These are phyloP conservation scores for Rhizopogon salebrosus DNA, from an alignment of 768 basidiomycete genomes.

Conservation along the genomic window DNA sequence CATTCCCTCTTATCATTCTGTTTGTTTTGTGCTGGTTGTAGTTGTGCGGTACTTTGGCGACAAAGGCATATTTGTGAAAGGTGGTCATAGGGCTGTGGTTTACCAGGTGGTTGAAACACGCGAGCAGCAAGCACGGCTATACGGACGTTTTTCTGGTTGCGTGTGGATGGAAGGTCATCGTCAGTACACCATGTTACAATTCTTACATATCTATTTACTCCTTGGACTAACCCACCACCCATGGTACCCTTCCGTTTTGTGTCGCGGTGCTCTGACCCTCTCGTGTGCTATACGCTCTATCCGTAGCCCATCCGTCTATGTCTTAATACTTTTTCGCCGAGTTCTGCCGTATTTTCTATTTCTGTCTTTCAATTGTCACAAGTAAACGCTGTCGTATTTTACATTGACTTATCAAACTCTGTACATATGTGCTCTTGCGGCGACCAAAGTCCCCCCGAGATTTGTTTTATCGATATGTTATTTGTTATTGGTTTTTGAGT, in stretches of 20 bases:
- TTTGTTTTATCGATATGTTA: too few relatives aligned
- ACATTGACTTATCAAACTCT: conserved; percentile 4
- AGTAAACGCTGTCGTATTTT: conserved; percentile 8
- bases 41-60: conserved; percentile 2
- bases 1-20: conserved; percentile 18
- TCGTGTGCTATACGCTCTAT: conserved; percentile 6
- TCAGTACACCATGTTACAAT: conserved; percentile 11
- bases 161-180: conserved; percentile 16
- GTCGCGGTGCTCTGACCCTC: not conserved
- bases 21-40: conserved; percentile 19
- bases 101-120: conserved; percentile 8
- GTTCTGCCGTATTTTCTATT: not conserved
- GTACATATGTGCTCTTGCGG: conserved; percentile 1
- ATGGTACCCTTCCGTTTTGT: conserved; percentile 10
- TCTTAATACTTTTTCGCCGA: not conserved
- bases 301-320: conserved; percentile 1
- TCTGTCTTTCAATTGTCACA: conserved; percentile 3
- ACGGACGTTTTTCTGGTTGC: conserved; percentile 20
- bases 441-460: not conserved
- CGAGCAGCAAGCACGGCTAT: conserved; percentile 11
- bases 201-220: conserved; percentile 30
- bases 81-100: not conserved
- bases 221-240: conserved; percentile 20
- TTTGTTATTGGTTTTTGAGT: too few relatives aligned
- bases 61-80: not conserved